Evolutionary conservation across 2,329 filamentous ascomycete species (phyloP).

Genomic region (Lecanicillium sp.): DNA sequence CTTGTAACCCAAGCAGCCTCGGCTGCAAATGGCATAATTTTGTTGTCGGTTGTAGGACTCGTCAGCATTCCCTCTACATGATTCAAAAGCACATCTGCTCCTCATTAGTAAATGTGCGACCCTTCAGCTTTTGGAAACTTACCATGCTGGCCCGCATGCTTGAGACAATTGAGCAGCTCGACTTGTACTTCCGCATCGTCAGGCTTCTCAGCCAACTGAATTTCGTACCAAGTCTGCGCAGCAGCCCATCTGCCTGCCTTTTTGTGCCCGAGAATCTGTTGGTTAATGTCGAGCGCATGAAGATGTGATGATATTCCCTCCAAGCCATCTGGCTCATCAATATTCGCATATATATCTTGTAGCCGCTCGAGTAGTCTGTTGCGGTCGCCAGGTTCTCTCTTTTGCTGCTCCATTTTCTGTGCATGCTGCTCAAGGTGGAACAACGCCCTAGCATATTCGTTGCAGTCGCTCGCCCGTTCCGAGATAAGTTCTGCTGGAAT

Average conservation of each 20-base stretch:
- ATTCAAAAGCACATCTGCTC: conserved; percentile 70
- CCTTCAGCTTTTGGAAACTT: conserved; percentile 18
- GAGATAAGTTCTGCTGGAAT: conserved; percentile 72
- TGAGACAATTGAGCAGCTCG: conserved; percentile 78
- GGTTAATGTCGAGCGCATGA: conserved; percentile 79
- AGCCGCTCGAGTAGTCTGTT: conserved; percentile 66
- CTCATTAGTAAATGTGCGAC: conserved; percentile 13
- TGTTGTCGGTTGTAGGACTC: conserved; percentile 42
- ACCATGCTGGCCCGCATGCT: conserved; percentile 94
- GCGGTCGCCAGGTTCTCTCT: conserved; percentile 40
- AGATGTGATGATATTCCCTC: conserved; percentile 89
- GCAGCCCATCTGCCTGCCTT: conserved; percentile 92
- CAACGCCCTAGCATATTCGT: conserved; percentile 82
- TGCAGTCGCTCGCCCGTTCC: conserved; percentile 82
- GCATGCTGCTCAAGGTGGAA: conserved; percentile 95
- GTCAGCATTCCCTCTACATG: conserved; percentile 71
- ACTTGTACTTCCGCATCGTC: conserved; percentile 69
- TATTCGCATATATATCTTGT: conserved; percentile 92
- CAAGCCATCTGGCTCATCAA: conserved; percentile 94
- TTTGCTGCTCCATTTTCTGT: conserved; percentile 36
- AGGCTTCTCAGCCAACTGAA: conserved; percentile 73
- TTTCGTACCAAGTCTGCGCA: conserved; percentile 96
- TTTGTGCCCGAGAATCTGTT: conserved; percentile 85
- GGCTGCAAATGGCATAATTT: conserved; percentile 72
- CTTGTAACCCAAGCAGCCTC: conserved; percentile 89